Percentiles rank a stretch among this genome's conserved stretches.
Evolutionary conservation across 176 grass and related monocot genomes (phyloP).

Genomic region (Sorghum bicolor): DNA sequence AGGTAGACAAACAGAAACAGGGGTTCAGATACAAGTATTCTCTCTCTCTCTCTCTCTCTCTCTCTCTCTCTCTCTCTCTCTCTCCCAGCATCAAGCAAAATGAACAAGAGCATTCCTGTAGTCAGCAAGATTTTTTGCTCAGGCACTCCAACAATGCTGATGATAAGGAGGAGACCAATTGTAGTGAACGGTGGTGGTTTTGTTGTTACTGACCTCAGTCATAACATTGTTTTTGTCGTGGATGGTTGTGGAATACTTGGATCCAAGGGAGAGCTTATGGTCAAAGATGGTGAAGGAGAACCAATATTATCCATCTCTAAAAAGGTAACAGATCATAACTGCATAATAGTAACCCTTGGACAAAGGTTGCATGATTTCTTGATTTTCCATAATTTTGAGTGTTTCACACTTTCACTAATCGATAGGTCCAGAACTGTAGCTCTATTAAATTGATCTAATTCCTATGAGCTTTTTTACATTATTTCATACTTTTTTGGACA

Average conservation of each 20-base stretch:
- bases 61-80: too few relatives aligned
- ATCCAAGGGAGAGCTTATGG: slow-evolving; percentile 57
- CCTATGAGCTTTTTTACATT: slow-evolving; percentile 3
- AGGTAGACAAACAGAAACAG: slow-evolving; percentile 35
- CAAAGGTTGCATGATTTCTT: background rate
- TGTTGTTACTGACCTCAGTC: slow-evolving; percentile 56
- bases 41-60: too few relatives aligned
- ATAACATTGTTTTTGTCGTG: slow-evolving; percentile 55
- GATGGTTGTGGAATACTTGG: slow-evolving; percentile 91
- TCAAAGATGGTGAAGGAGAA: slow-evolving; percentile 72
- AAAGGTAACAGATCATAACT: slow-evolving; percentile 58
- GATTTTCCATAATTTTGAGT: slow-evolving; percentile 11
- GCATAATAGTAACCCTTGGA: background rate
- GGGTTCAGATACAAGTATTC: slow-evolving; percentile 10
- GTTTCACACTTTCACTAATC: slow-evolving; percentile 19
- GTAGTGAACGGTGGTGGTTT: slow-evolving; percentile 82
- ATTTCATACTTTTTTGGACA: background rate
- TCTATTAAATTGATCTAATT: slow-evolving; percentile 11
- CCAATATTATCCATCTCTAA: slow-evolving; percentile 67
- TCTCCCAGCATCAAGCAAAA: slow-evolving; percentile 25
- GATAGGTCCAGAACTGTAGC: slow-evolving; percentile 9
- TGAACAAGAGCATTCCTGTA: slow-evolving; percentile 52
- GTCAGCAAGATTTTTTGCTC: slow-evolving; percentile 89
- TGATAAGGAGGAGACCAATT: slow-evolving; percentile 65
- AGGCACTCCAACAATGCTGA: slow-evolving; percentile 35